Evolutionary conservation across 2,329 filamentous ascomycete genomes (phyloP).

Genomic region (Fusarium transvaalense): DNA sequence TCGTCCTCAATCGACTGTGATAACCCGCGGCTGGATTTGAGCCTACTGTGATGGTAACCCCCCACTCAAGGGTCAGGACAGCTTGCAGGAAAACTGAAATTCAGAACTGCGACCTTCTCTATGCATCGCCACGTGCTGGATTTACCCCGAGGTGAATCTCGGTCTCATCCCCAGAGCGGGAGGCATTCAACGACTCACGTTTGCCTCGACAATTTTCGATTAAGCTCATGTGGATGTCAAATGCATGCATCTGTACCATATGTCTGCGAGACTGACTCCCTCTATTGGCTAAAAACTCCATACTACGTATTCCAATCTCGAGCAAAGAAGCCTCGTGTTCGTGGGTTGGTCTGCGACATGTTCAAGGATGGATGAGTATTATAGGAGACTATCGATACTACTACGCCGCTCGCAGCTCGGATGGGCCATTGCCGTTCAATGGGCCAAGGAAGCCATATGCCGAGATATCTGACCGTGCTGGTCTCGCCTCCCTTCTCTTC

Average conservation of each 20-base stretch:
- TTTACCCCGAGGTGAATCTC: constrained; percentile 55
- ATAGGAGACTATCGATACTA: constrained; percentile 43
- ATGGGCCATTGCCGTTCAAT: constrained; percentile 40
- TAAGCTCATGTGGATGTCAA: constrained; percentile 35
- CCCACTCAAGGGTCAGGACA: neutral
- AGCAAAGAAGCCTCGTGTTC: constrained; percentile 34
- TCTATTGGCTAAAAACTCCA: constrained; percentile 48
- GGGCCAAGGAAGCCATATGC: constrained; percentile 50
- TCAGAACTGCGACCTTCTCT: constrained; percentile 54
- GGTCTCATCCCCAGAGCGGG: constrained; percentile 56
- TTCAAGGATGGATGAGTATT: constrained; percentile 42
- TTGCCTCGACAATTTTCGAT: constrained; percentile 54
- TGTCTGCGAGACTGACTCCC: neutral
- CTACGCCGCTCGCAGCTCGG: constrained; percentile 22
- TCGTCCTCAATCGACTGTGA: neutral
- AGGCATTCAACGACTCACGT: constrained; percentile 54
- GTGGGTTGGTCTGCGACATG: constrained; percentile 38
- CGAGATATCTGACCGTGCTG: constrained; percentile 39
- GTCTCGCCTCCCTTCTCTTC: neutral
- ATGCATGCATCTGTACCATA: neutral
- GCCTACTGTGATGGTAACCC: constrained; percentile 56
- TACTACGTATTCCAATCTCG: constrained; percentile 48
- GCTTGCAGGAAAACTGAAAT: neutral
- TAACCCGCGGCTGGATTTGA: constrained; percentile 61
- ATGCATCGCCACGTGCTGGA: constrained; percentile 50